Percentiles rank a stretch among this genome's conserved stretches.
Conservation (phyloP, 2,329 filamentous ascomycete genomes). For the Pseudofabraea citricarpa region DNA sequence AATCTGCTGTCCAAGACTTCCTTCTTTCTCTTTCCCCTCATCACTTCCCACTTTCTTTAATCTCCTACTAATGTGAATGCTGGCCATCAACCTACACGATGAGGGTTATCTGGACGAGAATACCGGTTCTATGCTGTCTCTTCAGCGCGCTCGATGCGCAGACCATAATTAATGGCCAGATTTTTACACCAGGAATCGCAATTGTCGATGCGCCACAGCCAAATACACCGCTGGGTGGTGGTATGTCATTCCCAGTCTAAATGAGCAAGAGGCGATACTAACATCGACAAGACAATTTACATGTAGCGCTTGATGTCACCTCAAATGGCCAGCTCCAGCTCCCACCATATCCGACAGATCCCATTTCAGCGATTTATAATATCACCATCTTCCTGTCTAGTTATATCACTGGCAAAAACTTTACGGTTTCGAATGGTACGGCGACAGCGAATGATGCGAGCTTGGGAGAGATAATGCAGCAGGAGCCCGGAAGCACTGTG, state of each 20-base stretch:
- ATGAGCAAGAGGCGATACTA: conserved; percentile 4
- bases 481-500: conserved; percentile 63
- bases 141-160: conserved; percentile 32
- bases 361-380: conserved; percentile 53
- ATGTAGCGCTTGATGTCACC: conserved; percentile 63
- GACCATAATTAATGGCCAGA: conserved; percentile 57
- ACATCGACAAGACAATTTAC: conserved; percentile 38
- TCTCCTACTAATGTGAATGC: conserved; percentile 5
- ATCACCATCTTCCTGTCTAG: conserved; percentile 65
- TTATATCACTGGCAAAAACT: conserved; percentile 57
- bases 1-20: conserved; percentile 5
- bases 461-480: conserved; percentile 56
- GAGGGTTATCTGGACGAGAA: conserved; percentile 8
- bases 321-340: conserved; percentile 60
- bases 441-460: conserved; percentile 45
- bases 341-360: conserved; percentile 48
- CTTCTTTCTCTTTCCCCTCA: conserved; percentile 10
- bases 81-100: conserved; percentile 6
- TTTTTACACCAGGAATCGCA: conserved; percentile 65
- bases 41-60: conserved; percentile 1
- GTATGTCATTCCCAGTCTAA: conserved; percentile 33
- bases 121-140: conserved; percentile 12
- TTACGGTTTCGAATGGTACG: conserved; percentile 64
- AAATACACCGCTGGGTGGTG: conserved; percentile 57
- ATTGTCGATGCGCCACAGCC: conserved; percentile 64